Base-by-base conservation (phyloP, 2,329 filamentous ascomycete species). In the Torrubiellomyces zombiae region DNA sequence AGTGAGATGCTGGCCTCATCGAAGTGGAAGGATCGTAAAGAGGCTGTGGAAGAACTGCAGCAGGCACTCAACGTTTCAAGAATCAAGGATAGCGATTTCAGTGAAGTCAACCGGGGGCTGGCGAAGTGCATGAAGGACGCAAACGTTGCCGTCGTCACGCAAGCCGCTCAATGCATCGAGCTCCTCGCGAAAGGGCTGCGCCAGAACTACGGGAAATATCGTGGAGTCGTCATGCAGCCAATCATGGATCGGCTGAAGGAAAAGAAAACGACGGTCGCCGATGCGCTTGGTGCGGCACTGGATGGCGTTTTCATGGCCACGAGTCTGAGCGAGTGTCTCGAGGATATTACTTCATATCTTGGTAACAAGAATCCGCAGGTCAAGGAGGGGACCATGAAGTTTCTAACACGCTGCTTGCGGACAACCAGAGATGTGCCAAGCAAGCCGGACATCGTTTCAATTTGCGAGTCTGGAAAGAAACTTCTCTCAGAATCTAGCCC, bases 71-170 rank as follows among this genome's bases (percentile, higher is more conserved):
- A 92, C 39, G 75, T 91, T 20, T 83, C 86, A 9, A 69, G 76
- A 32, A 93, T 98, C 48, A 91, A 93, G 49, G 86, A 95, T 38
- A 80, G 72, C 6, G 76, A 81, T 27, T 95, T 83, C 43, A 70
- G 75, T 45, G 86, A 95, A 40, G 65, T 95, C 37, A 71, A 80
- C 28, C 68, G 80, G 32, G 75, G 71, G 4, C 63, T 95, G 27
- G 86, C 89, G 21, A 98, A 95, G 52, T 82, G 72, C 39, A 98
- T 98, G 89, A 98, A 98, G 51, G 91, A 98, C 39, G 89, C 91
- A 39, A 98, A 98, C 44, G 77, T 98, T 37, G 77, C 81, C 5
- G 89, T 95, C 24, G 89, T 94, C 12, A 89, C 78, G 2, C 75
- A 89, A 35, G 86, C 91, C 5, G 89, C 86, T 3, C 85, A 91